Evolutionary conservation across 2,329 filamentous ascomycete genomes (phyloP), one percentile per base, ranked within the genome.

Genomic region (Celoporthe dispersa): DNA sequence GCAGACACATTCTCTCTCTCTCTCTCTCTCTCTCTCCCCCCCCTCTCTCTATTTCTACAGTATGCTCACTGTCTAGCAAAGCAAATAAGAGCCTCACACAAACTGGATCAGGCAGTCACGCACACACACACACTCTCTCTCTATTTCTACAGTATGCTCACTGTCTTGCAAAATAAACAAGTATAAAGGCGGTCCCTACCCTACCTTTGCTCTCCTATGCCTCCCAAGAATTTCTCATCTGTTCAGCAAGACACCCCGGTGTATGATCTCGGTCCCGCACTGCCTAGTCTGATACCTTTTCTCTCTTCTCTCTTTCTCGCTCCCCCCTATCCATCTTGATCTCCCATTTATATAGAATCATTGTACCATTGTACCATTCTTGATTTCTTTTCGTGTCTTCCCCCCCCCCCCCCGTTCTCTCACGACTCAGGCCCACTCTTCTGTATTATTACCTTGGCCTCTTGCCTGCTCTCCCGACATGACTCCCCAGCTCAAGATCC

Each of bases 401-500:
- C n/a, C n/a, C n/a, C n/a, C n/a, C n/a, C n/a, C n/a, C n/a, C n/a
- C n/a, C n/a, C 4, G 35, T 37, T 37, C 35, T 37, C 35, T 9
- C 35, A 9, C 9, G 35, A 9, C 35, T 37, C 35, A 37, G n/a
- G 35, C 44, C 7, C 44, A 22, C 16, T 31, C 37, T 3, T 62
- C 35, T 33, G 6, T 28, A 8, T 25, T n/a, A 44, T 62, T 12
- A 39, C 37, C 39, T 51, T 2, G 12, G 5, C 25, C 16, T 51
- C 39, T 59, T 59, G 33, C 44, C 31, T 33, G 16, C 12, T 33
- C 59, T 53, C 33, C 57, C 66, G 28, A 22, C 1, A 73, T 71
- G 70, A 9, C 44, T 35, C 73, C 73, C 19, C 69, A 71, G 14
- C 73, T 74, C 44, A 72, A 74, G 28, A 73, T 74, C 25, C 48